Evolutionary conservation across 495 filamentous ascomycete genomes (phyloP).

Genomic region (Bathelium albidoporum): DNA sequence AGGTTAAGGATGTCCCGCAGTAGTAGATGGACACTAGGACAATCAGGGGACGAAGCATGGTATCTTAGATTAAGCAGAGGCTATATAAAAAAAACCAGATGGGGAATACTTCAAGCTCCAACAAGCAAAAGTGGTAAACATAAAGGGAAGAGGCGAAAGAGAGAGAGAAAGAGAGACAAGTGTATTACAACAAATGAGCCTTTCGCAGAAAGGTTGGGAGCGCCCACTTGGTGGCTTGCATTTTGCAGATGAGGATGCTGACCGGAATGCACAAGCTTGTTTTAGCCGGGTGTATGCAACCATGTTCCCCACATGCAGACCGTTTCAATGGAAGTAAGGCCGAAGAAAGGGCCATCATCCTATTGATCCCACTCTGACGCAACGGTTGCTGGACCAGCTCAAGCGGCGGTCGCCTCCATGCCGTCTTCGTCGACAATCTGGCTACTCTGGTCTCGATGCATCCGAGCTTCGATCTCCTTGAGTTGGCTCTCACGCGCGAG

Average conservation of each 20-base stretch:
- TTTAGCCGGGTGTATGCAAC: background rate
- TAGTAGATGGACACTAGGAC: background rate
- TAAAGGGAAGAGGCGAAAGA: background rate
- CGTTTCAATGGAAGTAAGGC: background rate
- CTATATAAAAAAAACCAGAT: conserved; percentile 3
- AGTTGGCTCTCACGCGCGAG: conserved; percentile 96
- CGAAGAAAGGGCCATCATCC: background rate
- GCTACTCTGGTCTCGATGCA: conserved; percentile 56
- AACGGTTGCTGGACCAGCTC: no score
- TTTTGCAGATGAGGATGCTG: conserved; percentile 2
- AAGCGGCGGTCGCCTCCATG: conserved; percentile 1
- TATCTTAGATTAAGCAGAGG: conserved; percentile 4
- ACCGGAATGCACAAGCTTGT: background rate
- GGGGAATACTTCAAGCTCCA: conserved; percentile 4
- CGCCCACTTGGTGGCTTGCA: background rate
- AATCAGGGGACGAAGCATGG: background rate
- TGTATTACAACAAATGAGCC: conserved; percentile 4
- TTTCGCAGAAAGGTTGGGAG: background rate
- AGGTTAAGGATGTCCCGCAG: background rate
- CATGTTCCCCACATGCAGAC: background rate
- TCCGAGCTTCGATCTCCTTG: conserved; percentile 81
- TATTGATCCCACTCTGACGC: background rate
- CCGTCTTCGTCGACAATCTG: background rate
- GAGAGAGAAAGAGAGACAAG: background rate
- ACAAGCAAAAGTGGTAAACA: background rate